Evolutionary conservation across 2,329 filamentous ascomycete genomes (phyloP), one percentile per base, ranked within the genome.

Genomic region (Calonectria pseudoturangicola): DNA sequence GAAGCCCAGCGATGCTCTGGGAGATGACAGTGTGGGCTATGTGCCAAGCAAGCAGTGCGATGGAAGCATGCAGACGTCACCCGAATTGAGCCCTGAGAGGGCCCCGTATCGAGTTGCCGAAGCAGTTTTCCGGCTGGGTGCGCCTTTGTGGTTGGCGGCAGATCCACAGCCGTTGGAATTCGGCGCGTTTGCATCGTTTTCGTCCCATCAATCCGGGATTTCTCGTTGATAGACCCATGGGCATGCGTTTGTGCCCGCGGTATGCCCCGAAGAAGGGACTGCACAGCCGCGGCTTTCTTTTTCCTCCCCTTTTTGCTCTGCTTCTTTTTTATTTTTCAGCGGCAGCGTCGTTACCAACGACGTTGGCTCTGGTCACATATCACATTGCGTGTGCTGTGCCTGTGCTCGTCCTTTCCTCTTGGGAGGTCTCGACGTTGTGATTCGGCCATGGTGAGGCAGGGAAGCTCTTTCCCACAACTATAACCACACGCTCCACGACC

Each of bases 321-420:
- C 12, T 48, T 45, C 43, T 45, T 25, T 48, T 36, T 12, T 36
- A 9, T 36, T 36, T 36, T 36, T 21, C 45, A 21, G 45, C 45
- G 21, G 45, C 45, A 43, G 45, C 43, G 43, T 48, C n/a, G 45
- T 48, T 60, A 39, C 33, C n/a, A 41, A 36, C n/a, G 36, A 15
- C 25, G 36, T 36, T 9, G 54, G 18, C 33, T 41, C 54, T 60
- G 13, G 70, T 74, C 77, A 74, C 68, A 77, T 73, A 54, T 79
- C 73, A 72, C 50, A 71, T 60, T 60, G 54, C 21, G 36, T 13
- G 54, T 21, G n/a, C 30, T 39, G 36, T 39, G 54, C 21, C 36
- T 36, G 30, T 33, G 25, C 54, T 60, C 39, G 16, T 21, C 30
- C 21, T 41, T 15, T 60, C 36, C 25, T 2, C 33, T 60, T 36